Evolutionary conservation across 192 early-diverging fungal genomes (phyloP).

Genomic region (Coemansia furcata): DNA sequence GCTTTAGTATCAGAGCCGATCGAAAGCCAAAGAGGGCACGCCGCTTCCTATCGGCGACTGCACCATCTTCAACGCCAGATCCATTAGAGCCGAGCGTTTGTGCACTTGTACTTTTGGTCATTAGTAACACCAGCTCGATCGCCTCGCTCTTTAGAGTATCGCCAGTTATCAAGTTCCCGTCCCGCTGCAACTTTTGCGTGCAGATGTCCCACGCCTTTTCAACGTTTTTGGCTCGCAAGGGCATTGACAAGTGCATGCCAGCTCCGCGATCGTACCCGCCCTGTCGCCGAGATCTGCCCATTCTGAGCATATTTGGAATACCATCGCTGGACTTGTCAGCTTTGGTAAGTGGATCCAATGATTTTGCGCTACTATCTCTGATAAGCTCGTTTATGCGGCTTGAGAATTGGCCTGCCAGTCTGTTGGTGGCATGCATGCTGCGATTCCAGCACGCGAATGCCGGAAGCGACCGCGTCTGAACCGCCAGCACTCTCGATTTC

Average conservation of each 20-base stretch:
- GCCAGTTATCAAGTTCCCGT: neutral
- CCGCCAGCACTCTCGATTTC: neutral
- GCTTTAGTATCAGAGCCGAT: neutral
- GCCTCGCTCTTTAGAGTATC: conserved; percentile 6
- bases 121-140: conserved; percentile 17
- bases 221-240: conserved; percentile 29
- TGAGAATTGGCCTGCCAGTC: neutral
- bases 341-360: conserved; percentile 4
- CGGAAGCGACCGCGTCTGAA: neutral
- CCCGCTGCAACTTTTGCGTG: conserved; percentile 11
- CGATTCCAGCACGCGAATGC: neutral
- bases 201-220: conserved; percentile 51
- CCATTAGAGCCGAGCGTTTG: neutral
- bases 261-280: conserved; percentile 22
- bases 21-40: conserved; percentile 4
- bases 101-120: conserved; percentile 1
- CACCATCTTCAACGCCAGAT: neutral
- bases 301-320: neutral
- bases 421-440: neutral
- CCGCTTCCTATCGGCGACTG: neutral
- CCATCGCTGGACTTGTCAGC: neutral
- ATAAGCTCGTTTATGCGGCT: neutral
- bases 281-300: conserved; percentile 6
- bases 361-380: neutral
- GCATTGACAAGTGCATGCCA: conserved; percentile 35